A percentile compares a stretch with the other conserved stretches of the same genome.
Conservation (phyloP, 2,329 filamentous ascomycete species). For the Ceratocystiopsis sp. region DNA sequence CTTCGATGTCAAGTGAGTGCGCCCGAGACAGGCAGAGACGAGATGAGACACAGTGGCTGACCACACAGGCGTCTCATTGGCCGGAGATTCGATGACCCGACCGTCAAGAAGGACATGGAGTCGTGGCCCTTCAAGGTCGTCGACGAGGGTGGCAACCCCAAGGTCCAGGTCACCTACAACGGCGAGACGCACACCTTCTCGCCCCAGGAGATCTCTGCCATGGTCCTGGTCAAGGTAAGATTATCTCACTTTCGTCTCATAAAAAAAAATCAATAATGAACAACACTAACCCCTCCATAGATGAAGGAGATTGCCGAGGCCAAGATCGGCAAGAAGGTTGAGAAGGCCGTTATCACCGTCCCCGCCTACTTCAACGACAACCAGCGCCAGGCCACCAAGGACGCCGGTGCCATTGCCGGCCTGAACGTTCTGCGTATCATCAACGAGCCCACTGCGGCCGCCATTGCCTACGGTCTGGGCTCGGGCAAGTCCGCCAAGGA, state of each 20-base stretch:
- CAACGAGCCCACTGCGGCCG: slow-evolving; percentile 97
- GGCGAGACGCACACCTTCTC: slow-evolving; percentile 92
- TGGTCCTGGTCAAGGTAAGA: slow-evolving; percentile 88
- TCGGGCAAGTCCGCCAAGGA: slow-evolving; percentile 92
- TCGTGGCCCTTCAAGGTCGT: slow-evolving; percentile 99
- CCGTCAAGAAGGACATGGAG: slow-evolving; percentile 97
- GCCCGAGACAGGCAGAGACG: not conserved
- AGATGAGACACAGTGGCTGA: not conserved
- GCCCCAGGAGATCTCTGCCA: slow-evolving; percentile 95
- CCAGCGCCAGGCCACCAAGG: slow-evolving; percentile 98
- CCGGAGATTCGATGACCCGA: slow-evolving; percentile 84
- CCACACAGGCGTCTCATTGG: slow-evolving; percentile 77
- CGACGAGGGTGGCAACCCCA: slow-evolving; percentile 72
- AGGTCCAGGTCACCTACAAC: slow-evolving; percentile 91
- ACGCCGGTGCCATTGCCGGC: slow-evolving; percentile 91
- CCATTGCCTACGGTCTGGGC: slow-evolving; percentile 95
- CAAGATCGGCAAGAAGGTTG: slow-evolving; percentile 97
- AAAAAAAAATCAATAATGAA: not conserved
- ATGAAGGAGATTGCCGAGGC: slow-evolving; percentile 99
- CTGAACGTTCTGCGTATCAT: slow-evolving; percentile 99
- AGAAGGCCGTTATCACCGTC: slow-evolving; percentile 97
- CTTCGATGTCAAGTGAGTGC: slow-evolving; percentile 76
- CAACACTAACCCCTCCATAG: slow-evolving; percentile 27
- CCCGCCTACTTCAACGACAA: slow-evolving; percentile 99
- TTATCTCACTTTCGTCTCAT: too few species aligned